Evolutionary conservation across 257 asterid species (phyloP).

Genomic region (Penstemon barbatus): DNA sequence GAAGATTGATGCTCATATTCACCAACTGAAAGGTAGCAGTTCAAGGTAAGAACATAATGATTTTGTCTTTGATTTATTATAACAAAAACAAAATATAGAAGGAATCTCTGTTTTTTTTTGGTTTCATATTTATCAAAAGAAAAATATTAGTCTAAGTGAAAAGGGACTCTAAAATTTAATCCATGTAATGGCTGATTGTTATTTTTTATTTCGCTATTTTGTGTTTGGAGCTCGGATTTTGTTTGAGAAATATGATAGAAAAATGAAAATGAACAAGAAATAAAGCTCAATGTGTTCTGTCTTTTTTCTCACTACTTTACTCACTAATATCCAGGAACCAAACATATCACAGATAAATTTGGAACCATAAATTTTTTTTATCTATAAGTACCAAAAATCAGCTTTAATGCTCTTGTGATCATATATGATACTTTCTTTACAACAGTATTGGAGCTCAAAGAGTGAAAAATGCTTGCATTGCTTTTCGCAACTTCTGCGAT

Average conservation of each 20-base stretch:
- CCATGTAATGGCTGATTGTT: slow-evolving; percentile 9
- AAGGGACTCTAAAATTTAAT: slow-evolving; percentile 4
- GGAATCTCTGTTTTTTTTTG: slow-evolving; percentile 23
- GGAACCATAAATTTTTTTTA: no score
- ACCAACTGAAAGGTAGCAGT: slow-evolving; percentile 92
- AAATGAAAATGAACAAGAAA: no score
- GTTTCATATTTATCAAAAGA: slow-evolving; percentile 16
- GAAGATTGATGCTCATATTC: slow-evolving; percentile 83
- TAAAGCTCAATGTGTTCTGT: no score
- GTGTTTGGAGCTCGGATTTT: no score
- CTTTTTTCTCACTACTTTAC: no score
- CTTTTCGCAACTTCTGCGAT: slow-evolving; percentile 66
- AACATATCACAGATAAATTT: no score
- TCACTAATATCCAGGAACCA: no score
- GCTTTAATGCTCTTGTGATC: not conserved
- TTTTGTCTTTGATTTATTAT: not conserved
- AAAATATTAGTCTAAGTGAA: slow-evolving; percentile 16
- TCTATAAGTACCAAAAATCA: no score
- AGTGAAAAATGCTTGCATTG: slow-evolving; percentile 60
- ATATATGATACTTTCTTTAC: not conserved
- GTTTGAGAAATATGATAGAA: no score
- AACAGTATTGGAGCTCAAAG: slow-evolving; percentile 83
- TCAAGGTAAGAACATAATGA: slow-evolving; percentile 52
- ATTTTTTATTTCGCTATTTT: not conserved
- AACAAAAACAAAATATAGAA: not conserved